Evolutionary conservation across 208 protist genomes (phyloP).

Genomic region (Crithidia sp.): DNA sequence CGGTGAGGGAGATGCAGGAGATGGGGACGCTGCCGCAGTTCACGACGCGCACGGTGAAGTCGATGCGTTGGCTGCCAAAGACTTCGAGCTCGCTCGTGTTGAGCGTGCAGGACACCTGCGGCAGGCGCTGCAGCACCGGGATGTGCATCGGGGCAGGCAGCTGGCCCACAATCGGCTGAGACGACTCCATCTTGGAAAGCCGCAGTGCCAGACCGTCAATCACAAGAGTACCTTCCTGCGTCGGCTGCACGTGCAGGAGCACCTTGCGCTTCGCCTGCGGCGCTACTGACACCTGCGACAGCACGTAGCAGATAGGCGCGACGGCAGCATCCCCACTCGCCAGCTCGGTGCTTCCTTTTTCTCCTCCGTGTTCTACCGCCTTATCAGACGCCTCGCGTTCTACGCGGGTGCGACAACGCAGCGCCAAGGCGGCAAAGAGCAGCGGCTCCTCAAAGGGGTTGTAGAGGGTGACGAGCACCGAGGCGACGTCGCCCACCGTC

Average conservation of each 20-base stretch:
- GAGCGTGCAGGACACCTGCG: constrained; percentile 75
- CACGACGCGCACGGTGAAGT: constrained; percentile 71
- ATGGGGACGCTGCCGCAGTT: constrained; percentile 79
- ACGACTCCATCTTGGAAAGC: constrained; percentile 41
- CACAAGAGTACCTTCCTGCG: constrained; percentile 57
- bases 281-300: constrained; percentile 56
- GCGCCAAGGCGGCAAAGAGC: constrained; percentile 51
- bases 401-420: constrained; percentile 50
- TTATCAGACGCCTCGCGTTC: neutral
- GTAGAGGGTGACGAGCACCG: constrained; percentile 69
- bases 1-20: constrained; percentile 68
- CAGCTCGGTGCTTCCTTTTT: neutral
- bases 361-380: neutral
- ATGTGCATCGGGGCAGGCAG: constrained; percentile 53
- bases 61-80: constrained; percentile 76
- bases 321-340: neutral
- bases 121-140: constrained; percentile 80
- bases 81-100: constrained; percentile 78
- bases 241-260: constrained; percentile 72
- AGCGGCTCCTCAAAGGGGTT: constrained; percentile 71
- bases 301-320: constrained; percentile 69
- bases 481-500: constrained; percentile 80
- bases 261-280: constrained; percentile 53
- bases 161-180: constrained; percentile 37
- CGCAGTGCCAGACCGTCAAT: constrained; percentile 71